Evolutionary conservation across 2,329 filamentous ascomycete genomes (phyloP).

Genomic region (Alternaria panax): DNA sequence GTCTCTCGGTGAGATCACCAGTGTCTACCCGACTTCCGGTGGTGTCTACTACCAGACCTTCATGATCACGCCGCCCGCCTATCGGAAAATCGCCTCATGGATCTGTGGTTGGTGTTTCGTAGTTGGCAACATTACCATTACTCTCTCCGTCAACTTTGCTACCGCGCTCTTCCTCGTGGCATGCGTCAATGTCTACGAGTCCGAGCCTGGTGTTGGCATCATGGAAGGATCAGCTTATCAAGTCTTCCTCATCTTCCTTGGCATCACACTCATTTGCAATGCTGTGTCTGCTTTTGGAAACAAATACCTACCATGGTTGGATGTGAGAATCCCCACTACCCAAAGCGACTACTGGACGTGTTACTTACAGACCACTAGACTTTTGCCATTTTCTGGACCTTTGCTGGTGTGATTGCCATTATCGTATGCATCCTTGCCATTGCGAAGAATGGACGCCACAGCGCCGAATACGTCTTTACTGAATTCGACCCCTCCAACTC

Average conservation of each 20-base stretch:
- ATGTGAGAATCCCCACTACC: conserved; percentile 67
- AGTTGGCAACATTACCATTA: conserved; percentile 82
- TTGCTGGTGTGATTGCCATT: conserved; percentile 72
- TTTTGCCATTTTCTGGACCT: conserved; percentile 77
- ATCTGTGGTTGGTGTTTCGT: conserved; percentile 79
- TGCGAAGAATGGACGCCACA: conserved; percentile 72
- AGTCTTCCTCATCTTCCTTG: conserved; percentile 59
- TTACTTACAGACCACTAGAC: conserved; percentile 58
- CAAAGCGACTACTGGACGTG: conserved; percentile 17
- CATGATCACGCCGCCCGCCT: conserved; percentile 70
- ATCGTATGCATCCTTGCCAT: conserved; percentile 68
- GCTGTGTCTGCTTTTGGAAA: conserved; percentile 61
- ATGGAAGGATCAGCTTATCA: conserved; percentile 55
- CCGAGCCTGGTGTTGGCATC: conserved; percentile 55
- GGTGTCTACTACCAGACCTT: conserved; percentile 83
- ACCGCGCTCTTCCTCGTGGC: conserved; percentile 63
- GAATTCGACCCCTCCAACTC: conserved; percentile 70
- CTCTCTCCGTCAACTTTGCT: conserved; percentile 82
- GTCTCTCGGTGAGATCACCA: conserved; percentile 77
- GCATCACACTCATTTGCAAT: conserved; percentile 59
- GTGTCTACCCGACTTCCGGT: conserved; percentile 77
- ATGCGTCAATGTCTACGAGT: conserved; percentile 64
- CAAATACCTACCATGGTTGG: conserved; percentile 64
- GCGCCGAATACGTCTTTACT: conserved; percentile 70
- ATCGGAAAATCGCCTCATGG: conserved; percentile 71